Evolutionary conservation across 352 stramenopile genomes (phyloP).

Genomic region (Pythium myriotylum): DNA sequence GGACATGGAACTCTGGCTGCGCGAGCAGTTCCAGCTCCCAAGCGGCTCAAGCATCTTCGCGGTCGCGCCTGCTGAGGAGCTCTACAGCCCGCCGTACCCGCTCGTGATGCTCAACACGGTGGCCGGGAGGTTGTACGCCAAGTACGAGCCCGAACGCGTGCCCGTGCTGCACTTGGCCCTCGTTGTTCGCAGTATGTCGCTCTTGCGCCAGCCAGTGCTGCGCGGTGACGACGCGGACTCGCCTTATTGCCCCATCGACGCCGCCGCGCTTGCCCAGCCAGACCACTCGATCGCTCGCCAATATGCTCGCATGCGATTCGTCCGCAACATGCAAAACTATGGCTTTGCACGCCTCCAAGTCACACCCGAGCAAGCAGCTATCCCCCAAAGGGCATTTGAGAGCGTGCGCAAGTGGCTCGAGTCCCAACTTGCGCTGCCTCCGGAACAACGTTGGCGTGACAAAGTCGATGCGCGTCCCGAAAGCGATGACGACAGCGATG

Average conservation of each 20-base stretch:
- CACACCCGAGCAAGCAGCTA: conserved; percentile 57
- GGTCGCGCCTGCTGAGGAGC: conserved; percentile 69
- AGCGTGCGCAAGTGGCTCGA: conserved; percentile 65
- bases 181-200: conserved; percentile 61
- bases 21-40: conserved; percentile 59
- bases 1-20: conserved; percentile 77
- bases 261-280: conserved; percentile 30
- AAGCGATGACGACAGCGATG: conserved; percentile 26
- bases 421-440: conserved; percentile 50
- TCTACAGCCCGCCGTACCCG: conserved; percentile 78
- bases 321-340: conserved; percentile 69
- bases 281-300: conserved; percentile 51
- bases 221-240: conserved; percentile 51
- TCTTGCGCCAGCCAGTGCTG: conserved; percentile 57
- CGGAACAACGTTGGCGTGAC: conserved; percentile 65
- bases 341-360: conserved; percentile 77
- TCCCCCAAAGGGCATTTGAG: conserved; percentile 57
- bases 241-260: conserved; percentile 71
- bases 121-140: conserved; percentile 42
- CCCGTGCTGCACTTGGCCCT: conserved; percentile 70
- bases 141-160: conserved; percentile 39
- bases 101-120: conserved; percentile 85
- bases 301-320: conserved; percentile 58
- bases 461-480: conserved; percentile 49
- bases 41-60: conserved; percentile 70